A percentile compares a stretch with the other conserved stretches of the same genome.
phyloP scores from a whole-genome alignment of 331 rosid genomes.

The Dryas integrifolia region DNA sequence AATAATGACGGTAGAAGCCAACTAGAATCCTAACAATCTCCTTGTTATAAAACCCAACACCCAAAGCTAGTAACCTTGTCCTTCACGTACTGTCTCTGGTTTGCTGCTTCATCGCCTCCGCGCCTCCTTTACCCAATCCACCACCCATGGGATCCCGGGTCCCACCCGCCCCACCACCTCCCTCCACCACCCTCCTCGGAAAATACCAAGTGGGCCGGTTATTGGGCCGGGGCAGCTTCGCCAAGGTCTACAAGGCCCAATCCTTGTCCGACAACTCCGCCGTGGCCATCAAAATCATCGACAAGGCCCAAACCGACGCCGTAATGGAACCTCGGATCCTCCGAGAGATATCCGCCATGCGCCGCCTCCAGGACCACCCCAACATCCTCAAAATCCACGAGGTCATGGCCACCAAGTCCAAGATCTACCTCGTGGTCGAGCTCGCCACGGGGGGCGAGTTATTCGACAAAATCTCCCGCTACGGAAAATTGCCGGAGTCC shows the following conservation, averaged over 20 bases:
- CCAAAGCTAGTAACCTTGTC: neutral
- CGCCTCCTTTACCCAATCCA: neutral
- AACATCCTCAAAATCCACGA: conserved; percentile 73
- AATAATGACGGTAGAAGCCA: neutral
- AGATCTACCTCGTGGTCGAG: conserved; percentile 78
- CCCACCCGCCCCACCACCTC: conserved; percentile 17
- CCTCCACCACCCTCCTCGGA: conserved; percentile 42
- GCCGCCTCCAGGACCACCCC: conserved; percentile 69
- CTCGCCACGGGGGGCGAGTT: conserved; percentile 84
- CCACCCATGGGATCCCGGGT: conserved; percentile 50
- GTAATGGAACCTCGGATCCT: conserved; percentile 62
- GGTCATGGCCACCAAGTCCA: conserved; percentile 75
- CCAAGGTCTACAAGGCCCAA: conserved; percentile 68
- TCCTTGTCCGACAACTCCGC: conserved; percentile 48
- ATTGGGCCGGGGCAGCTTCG: conserved; percentile 85
- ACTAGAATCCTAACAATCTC: neutral
- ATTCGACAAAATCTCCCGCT: conserved; percentile 47
- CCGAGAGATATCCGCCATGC: conserved; percentile 83
- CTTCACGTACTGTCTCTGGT: conserved; percentile 4
- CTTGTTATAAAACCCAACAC: conserved; percentile 25
- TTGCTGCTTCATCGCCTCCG: neutral
- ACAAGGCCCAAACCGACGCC: conserved; percentile 56
- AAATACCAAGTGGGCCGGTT: conserved; percentile 57
- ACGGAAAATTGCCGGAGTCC: conserved; percentile 43
- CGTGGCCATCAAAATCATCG: conserved; percentile 77